A percentile compares a stretch with the other conserved stretches of the same genome.
Evolutionary conservation across 2,329 filamentous ascomycete genomes (phyloP).

Genomic region (Fusarium lyarnte): DNA sequence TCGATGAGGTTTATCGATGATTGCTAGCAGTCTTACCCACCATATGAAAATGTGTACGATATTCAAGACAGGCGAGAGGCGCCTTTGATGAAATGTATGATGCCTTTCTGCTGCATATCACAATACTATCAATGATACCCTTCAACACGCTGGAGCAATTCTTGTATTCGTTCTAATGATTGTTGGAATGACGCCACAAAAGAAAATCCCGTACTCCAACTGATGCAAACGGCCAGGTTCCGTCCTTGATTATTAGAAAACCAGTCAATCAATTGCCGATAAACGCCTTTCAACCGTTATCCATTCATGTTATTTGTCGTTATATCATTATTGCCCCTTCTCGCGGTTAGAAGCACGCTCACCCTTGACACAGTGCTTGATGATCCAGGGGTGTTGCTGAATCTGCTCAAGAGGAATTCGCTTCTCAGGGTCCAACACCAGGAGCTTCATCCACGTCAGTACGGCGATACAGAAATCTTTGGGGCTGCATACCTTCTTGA

Average conservation of each 20-base stretch:
- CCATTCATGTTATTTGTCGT: slow-evolving; percentile 28
- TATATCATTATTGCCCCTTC: slow-evolving; percentile 46
- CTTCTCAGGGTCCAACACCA: slow-evolving; percentile 94
- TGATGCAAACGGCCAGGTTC: slow-evolving; percentile 44
- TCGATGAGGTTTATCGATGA: slow-evolving; percentile 94
- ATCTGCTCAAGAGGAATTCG: slow-evolving; percentile 90
- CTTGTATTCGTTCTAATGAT: slow-evolving; percentile 22
- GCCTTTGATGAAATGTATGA: slow-evolving; percentile 17
- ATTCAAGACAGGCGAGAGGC: slow-evolving; percentile 14
- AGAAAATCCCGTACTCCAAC: slow-evolving; percentile 42
- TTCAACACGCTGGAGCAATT: slow-evolving; percentile 19
- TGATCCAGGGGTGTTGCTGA: slow-evolving; percentile 91
- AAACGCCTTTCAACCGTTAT: slow-evolving; percentile 35
- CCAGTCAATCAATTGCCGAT: slow-evolving; percentile 23
- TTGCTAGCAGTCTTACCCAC: background rate
- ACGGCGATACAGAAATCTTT: background rate
- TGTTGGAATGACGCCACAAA: slow-evolving; percentile 30
- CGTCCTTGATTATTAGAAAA: slow-evolving; percentile 21
- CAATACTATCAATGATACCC: slow-evolving; percentile 43
- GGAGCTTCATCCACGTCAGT: slow-evolving; percentile 65
- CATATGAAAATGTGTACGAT: slow-evolving; percentile 37
- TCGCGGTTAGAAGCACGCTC: slow-evolving; percentile 63
- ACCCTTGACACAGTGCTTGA: slow-evolving; percentile 88
- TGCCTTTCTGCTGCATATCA: slow-evolving; percentile 27
- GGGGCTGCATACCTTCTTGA: slow-evolving; percentile 77